phyloP scores from a whole-genome alignment of 2,329 filamentous ascomycete genomes.

The Dryadomyces quercivorus region DNA sequence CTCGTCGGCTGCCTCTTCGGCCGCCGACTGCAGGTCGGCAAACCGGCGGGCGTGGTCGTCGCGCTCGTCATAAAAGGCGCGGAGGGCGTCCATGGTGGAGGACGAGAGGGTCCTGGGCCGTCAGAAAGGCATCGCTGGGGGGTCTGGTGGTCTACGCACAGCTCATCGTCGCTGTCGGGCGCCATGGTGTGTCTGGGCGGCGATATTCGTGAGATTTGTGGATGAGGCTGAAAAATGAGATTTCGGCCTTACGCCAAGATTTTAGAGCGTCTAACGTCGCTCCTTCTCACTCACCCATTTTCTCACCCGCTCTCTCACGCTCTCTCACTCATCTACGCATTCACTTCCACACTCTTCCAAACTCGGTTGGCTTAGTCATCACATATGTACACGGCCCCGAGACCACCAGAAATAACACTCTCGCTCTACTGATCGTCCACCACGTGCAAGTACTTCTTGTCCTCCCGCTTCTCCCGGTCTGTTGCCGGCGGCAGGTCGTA shows the following conservation, averaged over 20 bases:
- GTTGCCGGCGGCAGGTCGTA: conserved; percentile 92
- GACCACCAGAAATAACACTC: background rate
- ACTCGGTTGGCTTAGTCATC: background rate
- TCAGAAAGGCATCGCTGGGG: background rate
- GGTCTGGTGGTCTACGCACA: conserved; percentile 23
- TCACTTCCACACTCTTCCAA: background rate
- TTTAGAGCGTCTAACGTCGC: no score
- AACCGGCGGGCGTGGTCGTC: conserved; percentile 55
- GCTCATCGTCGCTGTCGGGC: conserved; percentile 30
- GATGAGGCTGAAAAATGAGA: background rate
- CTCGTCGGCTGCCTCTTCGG: conserved; percentile 35
- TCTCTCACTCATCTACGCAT: background rate
- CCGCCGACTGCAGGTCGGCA: conserved; percentile 50
- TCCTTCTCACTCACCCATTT: no score
- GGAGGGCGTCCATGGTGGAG: conserved; percentile 54
- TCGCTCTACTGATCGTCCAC: conserved; percentile 63
- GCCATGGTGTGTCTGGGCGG: conserved; percentile 10
- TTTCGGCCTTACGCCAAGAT: background rate
- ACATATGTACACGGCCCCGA: conserved; percentile 11
- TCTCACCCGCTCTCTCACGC: no score
- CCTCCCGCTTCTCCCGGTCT: conserved; percentile 85
- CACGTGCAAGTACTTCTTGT: conserved; percentile 95
- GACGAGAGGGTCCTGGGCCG: conserved; percentile 47
- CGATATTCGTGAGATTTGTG: background rate
- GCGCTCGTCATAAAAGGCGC: conserved; percentile 62